Base-by-base conservation (phyloP, 495 filamentous ascomycete genomes). In the Penicillium tannophilum region DNA sequence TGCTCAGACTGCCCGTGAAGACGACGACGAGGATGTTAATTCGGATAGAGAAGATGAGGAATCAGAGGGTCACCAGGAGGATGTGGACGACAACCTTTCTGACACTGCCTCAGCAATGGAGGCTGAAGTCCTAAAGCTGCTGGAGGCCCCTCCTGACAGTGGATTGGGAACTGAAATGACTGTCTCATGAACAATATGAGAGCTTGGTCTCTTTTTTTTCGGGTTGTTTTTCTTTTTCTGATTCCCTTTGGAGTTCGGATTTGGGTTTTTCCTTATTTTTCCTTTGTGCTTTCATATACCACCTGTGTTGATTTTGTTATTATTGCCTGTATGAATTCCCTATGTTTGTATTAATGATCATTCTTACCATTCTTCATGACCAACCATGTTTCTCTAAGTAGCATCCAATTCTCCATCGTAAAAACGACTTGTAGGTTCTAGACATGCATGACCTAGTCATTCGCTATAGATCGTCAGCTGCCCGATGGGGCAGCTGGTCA, bases 91-190 rank as follows among this genome's bases (percentile, higher is more conserved):
- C 12, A 47, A 61, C 10, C 56, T 64, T 9, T 57, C 65, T 10
- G 71, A 71, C 26, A 74, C 69, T 52, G 67, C 74, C 26, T 65
- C 58, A n/a, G 66, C 64, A 10, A 65, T 66, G 30, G 65, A 71
- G 33, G 69, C 62, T n/a, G 68, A 65, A 66, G 69, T 52, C 43
- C 28, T 61, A 10, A 67, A 66, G 45, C n/a, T 69, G 24, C 53
- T 71, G n/a, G 73, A 70, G 17, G 69, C 72, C 11, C 64, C 74
- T n/a, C 71, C 63, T 56, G 79, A 81, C 56, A 78, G 74, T 60
- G 78, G 74, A 19, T 62, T 81, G 20, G 79, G 76, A 6, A 70
- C 76, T 6, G 79, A 80, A 52, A 63, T 77, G 59, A 64, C 69
- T 57, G 74, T 76, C 42, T 45, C 33, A 19, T 56, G 54, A 56